Conservation (phyloP, 495 filamentous ascomycete genomes). For the Tuber brumale region DNA sequence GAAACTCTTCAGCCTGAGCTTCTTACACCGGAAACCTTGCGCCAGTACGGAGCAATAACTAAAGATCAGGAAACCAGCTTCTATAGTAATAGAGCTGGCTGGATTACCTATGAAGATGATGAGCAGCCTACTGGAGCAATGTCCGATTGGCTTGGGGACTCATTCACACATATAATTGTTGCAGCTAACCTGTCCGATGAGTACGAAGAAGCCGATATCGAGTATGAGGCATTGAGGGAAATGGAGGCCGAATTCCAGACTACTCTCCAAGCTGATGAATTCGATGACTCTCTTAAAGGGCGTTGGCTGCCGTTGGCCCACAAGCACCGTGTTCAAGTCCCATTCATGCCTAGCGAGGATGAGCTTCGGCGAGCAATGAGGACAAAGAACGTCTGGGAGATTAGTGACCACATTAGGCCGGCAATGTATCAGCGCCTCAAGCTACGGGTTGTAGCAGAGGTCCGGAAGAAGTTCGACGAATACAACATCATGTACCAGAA, state of each 20-base stretch:
- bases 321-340: slow-evolving; percentile 46
- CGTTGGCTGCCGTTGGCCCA: slow-evolving; percentile 47
- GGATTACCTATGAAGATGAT: slow-evolving; percentile 45
- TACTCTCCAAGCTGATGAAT: slow-evolving; percentile 48
- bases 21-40: slow-evolving; percentile 48
- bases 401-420: slow-evolving; percentile 51
- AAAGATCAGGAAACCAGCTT: slow-evolving; percentile 58
- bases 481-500: slow-evolving; percentile 47
- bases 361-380: slow-evolving; percentile 43
- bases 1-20: slow-evolving; percentile 47
- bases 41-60: slow-evolving; percentile 54
- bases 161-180: slow-evolving; percentile 43
- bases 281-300: slow-evolving; percentile 53
- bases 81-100: slow-evolving; percentile 48
- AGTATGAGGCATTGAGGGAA: slow-evolving; percentile 59
- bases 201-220: slow-evolving; percentile 59
- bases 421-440: slow-evolving; percentile 56
- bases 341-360: slow-evolving; percentile 28
- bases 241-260: slow-evolving; percentile 56
- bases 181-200: slow-evolving; percentile 49
- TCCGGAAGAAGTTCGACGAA: slow-evolving; percentile 46
- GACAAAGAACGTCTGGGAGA: slow-evolving; percentile 53
- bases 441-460: slow-evolving; percentile 44
- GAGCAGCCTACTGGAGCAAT: slow-evolving; percentile 49
- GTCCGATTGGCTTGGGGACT: slow-evolving; percentile 57